Evolutionary conservation across 2,329 filamentous ascomycete genomes (phyloP).

Genomic region (Chrysoporthe deuterocubensis): DNA sequence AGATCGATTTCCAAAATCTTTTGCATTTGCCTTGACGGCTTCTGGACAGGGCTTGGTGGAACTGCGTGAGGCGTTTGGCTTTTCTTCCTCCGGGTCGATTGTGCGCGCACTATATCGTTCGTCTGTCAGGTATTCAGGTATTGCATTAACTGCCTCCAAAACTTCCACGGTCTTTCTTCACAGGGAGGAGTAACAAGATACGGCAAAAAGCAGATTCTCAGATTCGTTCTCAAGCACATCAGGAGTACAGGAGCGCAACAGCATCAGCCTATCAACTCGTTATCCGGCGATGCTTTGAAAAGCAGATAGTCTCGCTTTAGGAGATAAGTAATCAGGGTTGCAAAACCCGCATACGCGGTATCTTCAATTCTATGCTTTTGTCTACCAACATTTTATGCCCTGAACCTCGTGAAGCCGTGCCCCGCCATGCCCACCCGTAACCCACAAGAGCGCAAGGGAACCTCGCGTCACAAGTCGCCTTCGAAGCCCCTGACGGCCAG

Average conservation of each 20-base stretch:
- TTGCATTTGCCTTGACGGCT: conserved; percentile 6
- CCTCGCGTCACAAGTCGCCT: conserved; percentile 44
- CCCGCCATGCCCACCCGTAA: not conserved
- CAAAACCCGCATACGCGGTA: conserved; percentile 16
- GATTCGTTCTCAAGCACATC: not conserved
- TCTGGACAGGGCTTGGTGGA: not conserved
- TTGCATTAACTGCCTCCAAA: not conserved
- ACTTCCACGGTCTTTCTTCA: conserved; percentile 1
- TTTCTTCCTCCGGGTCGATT: conserved; percentile 6
- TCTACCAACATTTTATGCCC: conserved; percentile 13
- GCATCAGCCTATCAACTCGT: conserved; percentile 14
- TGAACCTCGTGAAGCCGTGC: not conserved
- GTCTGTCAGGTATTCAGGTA: conserved; percentile 9
- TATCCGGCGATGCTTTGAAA: not conserved
- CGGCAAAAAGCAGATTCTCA: not conserved
- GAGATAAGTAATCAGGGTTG: conserved; percentile 15
- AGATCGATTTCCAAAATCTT: conserved; percentile 21
- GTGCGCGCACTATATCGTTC: conserved; percentile 2
- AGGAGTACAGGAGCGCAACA: conserved; percentile 24
- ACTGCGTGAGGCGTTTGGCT: conserved; percentile 8
- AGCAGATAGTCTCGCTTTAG: not conserved
- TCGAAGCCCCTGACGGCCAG: conserved; percentile 83
- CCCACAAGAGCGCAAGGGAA: not conserved
- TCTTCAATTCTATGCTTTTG: conserved; percentile 23
- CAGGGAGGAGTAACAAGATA: conserved; percentile 7